Evolutionary conservation across 2,329 filamentous ascomycete genomes (phyloP).

Genomic region (Helotiales sp.): DNA sequence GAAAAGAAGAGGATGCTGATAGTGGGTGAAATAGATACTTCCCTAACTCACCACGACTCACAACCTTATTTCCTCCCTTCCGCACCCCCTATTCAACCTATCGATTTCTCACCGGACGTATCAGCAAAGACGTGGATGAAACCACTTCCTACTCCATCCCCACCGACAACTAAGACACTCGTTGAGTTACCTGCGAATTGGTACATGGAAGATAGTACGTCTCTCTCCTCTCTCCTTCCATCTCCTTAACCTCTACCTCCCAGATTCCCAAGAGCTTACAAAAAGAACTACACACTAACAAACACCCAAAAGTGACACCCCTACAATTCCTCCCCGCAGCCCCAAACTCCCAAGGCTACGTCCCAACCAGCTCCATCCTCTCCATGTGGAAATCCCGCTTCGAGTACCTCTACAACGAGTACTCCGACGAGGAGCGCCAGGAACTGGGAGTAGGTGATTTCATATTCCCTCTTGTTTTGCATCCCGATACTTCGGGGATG

Average conservation of each 20-base stretch:
- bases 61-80: constrained; percentile 48
- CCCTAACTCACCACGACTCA: constrained; percentile 50
- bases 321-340: constrained; percentile 37
- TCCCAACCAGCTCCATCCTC: constrained; percentile 47
- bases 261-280: not conserved
- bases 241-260: not conserved
- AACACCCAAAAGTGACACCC: constrained; percentile 20
- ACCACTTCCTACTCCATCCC: constrained; percentile 35
- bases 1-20: not conserved
- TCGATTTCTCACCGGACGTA: constrained; percentile 39
- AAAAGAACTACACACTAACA: not conserved
- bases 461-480: constrained; percentile 53
- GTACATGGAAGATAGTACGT: constrained; percentile 48
- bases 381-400: constrained; percentile 42
- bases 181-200: constrained; percentile 51
- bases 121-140: constrained; percentile 47
- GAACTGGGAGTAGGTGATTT: constrained; percentile 32
- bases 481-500: constrained; percentile 60
- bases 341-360: constrained; percentile 48
- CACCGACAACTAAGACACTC: constrained; percentile 34
- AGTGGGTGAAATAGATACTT: constrained; percentile 40
- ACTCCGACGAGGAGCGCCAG: constrained; percentile 40
- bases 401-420: constrained; percentile 22
- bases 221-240: not conserved
- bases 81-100: constrained; percentile 40